These are phyloP conservation scores for Cyclostephanos tholiformis DNA, from an alignment of 108 stramenopile genomes.

Conservation along the genomic window DNA sequence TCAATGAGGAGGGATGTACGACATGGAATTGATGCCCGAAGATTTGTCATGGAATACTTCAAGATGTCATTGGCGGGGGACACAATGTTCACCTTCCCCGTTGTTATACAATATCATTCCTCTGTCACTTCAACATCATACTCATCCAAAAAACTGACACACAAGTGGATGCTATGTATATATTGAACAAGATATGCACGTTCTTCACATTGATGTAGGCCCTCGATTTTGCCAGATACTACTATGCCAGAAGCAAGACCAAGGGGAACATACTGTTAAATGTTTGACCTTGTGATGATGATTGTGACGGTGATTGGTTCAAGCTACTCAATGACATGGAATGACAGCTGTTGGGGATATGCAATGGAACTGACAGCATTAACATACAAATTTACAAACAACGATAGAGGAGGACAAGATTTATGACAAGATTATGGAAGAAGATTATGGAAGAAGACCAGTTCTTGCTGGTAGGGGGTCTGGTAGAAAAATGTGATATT, in stretches of 20 bases:
- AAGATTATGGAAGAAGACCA: no score
- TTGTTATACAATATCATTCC: conserved; percentile 71
- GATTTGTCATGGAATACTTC: conserved; percentile 39
- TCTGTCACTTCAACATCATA: conserved; percentile 78
- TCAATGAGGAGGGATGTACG: background rate
- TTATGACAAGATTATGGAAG: no score
- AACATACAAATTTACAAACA: no score
- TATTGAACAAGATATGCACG: conserved; percentile 46
- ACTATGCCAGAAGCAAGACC: conserved; percentile 52
- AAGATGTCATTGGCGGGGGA: conserved; percentile 41
- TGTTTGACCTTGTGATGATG: no score
- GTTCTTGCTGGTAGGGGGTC: no score
- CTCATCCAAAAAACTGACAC: conserved; percentile 73
- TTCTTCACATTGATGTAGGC: conserved; percentile 56
- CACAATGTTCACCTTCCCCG: conserved; percentile 72
- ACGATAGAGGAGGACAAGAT: no score
- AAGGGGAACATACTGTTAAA: conserved; percentile 74
- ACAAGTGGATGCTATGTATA: conserved; percentile 49
- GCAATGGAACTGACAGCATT: no score
- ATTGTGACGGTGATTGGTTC: no score
- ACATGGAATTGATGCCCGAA: no score
- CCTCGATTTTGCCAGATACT: conserved; percentile 69
- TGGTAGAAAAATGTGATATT: no score
- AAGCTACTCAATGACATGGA: no score
- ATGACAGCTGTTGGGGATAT: no score